A percentile compares a stretch with the other conserved stretches of the same genome.
Conservation (phyloP, 805 yeast genomes). For the Candida coleopterorum region DNA sequence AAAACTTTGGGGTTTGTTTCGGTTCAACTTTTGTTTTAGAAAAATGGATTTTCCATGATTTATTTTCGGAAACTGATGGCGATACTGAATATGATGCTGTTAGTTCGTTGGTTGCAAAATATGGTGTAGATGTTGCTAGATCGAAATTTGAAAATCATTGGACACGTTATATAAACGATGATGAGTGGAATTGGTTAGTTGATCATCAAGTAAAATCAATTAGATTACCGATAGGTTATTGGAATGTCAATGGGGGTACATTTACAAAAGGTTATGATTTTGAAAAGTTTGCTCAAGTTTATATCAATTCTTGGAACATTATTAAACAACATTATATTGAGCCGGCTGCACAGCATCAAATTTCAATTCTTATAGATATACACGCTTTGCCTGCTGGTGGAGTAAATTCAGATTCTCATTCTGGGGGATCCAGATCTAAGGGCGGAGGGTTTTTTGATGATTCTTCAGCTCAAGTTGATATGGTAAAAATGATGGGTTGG, state of each 20-base stretch:
- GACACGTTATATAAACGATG: constrained; percentile 52
- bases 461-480: constrained; percentile 35
- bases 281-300: constrained; percentile 46
- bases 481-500: constrained; percentile 50
- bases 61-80: constrained; percentile 52
- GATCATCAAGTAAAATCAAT: constrained; percentile 70
- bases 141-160: constrained; percentile 60
- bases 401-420: constrained; percentile 81
- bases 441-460: constrained; percentile 66
- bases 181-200: constrained; percentile 77
- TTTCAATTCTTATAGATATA: constrained; percentile 75
- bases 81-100: constrained; percentile 74
- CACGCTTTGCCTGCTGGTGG: constrained; percentile 95
- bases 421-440: constrained; percentile 55
- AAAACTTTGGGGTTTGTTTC: constrained; percentile 78
- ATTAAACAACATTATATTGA: constrained; percentile 49
- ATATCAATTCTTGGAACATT: constrained; percentile 68
- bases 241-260: constrained; percentile 70
- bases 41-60: constrained; percentile 65
- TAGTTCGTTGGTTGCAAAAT: constrained; percentile 37
- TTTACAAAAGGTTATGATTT: constrained; percentile 62
- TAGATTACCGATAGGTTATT: constrained; percentile 87
- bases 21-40: constrained; percentile 81
- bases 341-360: constrained; percentile 56
- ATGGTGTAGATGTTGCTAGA: constrained; percentile 53